phyloP scores from a whole-genome alignment of 1,139 yeast genomes.

The Arxiozyma slooffiae region DNA sequence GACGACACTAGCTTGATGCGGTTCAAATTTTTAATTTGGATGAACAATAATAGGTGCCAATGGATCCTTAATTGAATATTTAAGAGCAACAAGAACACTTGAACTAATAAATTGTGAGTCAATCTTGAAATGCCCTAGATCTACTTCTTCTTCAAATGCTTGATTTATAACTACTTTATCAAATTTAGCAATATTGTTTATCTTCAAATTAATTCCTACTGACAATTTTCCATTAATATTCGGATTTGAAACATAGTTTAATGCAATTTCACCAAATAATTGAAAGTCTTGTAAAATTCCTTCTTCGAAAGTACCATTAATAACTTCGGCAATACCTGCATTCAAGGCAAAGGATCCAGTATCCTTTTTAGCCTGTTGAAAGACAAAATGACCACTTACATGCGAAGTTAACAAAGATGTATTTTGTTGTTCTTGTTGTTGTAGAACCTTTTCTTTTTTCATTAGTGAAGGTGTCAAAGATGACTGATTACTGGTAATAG shows the following conservation, averaged over 20 bases:
- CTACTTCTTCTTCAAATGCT: slow-evolving; percentile 32
- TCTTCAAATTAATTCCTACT: slow-evolving; percentile 30
- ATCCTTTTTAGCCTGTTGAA: slow-evolving; percentile 42
- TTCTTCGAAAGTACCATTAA: slow-evolving; percentile 62
- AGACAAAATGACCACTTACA: slow-evolving; percentile 27
- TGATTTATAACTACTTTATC: slow-evolving; percentile 33
- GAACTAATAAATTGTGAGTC: slow-evolving; percentile 35
- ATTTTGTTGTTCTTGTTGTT: slow-evolving; percentile 3
- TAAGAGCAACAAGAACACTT: slow-evolving; percentile 65
- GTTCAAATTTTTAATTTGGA: slow-evolving; percentile 85
- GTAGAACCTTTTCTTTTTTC: not conserved
- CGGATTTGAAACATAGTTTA: slow-evolving; percentile 44
- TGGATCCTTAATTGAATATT: slow-evolving; percentile 46
- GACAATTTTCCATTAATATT: slow-evolving; percentile 26
- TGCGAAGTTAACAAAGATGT: slow-evolving; percentile 11
- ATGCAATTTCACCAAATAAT: slow-evolving; percentile 70
- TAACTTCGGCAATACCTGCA: slow-evolving; percentile 72
- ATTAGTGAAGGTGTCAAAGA: not conserved
- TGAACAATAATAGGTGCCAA: slow-evolving; percentile 61
- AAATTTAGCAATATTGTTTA: slow-evolving; percentile 25
- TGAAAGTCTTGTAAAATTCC: slow-evolving; percentile 51
- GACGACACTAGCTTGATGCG: slow-evolving; percentile 75
- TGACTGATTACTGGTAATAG: not conserved
- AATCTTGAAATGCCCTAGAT: slow-evolving; percentile 28
- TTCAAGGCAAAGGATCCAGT: slow-evolving; percentile 51